Evolutionary conservation across 1,284 basidiomycete genomes (phyloP), one percentile per base, ranked within the genome.

Genomic region (Rhizopogon parksii): DNA sequence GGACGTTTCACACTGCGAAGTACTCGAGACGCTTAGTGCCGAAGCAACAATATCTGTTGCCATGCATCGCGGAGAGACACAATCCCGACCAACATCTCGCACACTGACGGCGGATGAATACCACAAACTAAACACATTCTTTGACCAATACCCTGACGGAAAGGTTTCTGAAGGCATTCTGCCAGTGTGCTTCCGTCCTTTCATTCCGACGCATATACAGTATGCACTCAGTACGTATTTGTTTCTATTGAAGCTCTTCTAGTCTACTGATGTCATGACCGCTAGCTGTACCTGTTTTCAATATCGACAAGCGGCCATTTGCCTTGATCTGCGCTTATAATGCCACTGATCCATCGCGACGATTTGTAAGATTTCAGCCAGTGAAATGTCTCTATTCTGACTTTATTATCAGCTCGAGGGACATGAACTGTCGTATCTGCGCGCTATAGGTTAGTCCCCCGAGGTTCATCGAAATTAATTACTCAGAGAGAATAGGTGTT

Each of bases 261-360:
- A 47, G 17, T 34, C 17, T 17, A 45, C 30, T 37, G 24, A 40
- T 30, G 30, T 5, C 4, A 56, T 56, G 32, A 38, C 35, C 9
- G 35, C 49, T 47, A 52, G 88, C 83, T 49, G 90, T 95, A 15
- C 95, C 94, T 1, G 88, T 97, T 46, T 95, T 91, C 68, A 95
- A 95, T 56, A 84, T 96, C 50, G 91, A 96, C 71, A 91, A 93
- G 69, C 83, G 88, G 50, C 93, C 94, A 0, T 97, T 97, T 61
- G 92, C 92, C 2, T 68, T 98, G 59, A 75, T 98, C 35, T 95
- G 91, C 60, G 92, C 91, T 3, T 96, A 95, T 68, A 90, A 88
- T 64, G 88, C 86, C 0, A 82, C 83, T 38, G 83, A 88, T 59
- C 80, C 88, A 57, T 78, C 80, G 8, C 87, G 88, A 62, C 83